These are phyloP conservation scores for Ramaria sp. DNA, from an alignment of 768 basidiomycete species.

Conservation along the genomic window DNA sequence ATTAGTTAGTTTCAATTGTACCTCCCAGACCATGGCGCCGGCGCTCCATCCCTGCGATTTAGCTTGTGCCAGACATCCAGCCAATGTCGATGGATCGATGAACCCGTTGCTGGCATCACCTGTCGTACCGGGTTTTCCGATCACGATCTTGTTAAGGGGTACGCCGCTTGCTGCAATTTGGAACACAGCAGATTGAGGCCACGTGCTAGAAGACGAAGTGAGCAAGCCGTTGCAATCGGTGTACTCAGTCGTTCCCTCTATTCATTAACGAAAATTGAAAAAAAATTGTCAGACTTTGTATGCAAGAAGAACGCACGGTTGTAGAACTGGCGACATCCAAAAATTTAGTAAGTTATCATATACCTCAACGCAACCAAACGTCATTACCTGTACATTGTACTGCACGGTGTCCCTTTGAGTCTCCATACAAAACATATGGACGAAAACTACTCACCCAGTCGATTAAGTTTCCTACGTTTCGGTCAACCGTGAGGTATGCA, in stretches of 20 bases:
- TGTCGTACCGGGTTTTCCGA: conserved; percentile 57
- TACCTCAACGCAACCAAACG: not conserved
- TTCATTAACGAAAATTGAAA: not conserved
- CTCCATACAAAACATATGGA: not conserved
- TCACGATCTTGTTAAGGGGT: conserved; percentile 52
- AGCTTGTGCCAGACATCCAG: conserved; percentile 50
- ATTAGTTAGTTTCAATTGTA: conserved; percentile 5
- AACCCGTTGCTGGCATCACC: conserved; percentile 50
- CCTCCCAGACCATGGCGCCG: conserved; percentile 29
- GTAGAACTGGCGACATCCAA: conserved; percentile 18
- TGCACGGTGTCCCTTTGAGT: conserved; percentile 9
- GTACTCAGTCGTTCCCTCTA: conserved; percentile 11
- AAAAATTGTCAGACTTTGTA: not conserved
- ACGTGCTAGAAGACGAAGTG: conserved; percentile 17
- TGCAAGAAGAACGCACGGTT: conserved; percentile 20
- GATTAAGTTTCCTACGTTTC: conserved; percentile 30
- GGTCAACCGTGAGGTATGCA: conserved; percentile 30
- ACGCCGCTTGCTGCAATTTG: conserved; percentile 52
- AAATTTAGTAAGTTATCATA: not conserved
- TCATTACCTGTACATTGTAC: conserved; percentile 33
- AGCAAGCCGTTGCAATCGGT: conserved; percentile 16
- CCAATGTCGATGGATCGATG: conserved; percentile 46
- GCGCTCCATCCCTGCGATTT: conserved; percentile 51
- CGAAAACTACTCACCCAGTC: conserved; percentile 27
- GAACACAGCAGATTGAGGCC: conserved; percentile 28